These are phyloP conservation scores for Stachybotrys chartarum DNA, from an alignment of 2,329 filamentous ascomycete genomes.

Conservation along the genomic window DNA sequence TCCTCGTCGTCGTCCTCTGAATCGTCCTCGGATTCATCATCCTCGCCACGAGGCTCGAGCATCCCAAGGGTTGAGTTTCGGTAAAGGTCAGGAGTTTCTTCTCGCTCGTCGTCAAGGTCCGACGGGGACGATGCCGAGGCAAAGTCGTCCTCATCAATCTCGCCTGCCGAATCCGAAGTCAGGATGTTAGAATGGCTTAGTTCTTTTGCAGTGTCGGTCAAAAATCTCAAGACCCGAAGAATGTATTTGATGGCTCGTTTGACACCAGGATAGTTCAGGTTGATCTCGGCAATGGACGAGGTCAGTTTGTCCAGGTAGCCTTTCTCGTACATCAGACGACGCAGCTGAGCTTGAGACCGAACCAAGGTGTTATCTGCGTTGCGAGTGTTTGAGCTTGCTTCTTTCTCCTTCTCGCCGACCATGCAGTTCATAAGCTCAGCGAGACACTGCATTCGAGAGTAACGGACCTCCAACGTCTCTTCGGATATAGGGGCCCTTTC, in stretches of 20 bases:
- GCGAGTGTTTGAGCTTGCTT: constrained; percentile 36
- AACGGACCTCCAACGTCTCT: constrained; percentile 78
- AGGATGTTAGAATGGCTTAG: constrained; percentile 78
- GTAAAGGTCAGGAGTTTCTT: constrained; percentile 95
- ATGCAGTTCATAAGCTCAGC: constrained; percentile 91
- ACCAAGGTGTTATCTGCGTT: constrained; percentile 29
- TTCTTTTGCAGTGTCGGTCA: constrained; percentile 81
- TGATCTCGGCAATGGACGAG: constrained; percentile 87
- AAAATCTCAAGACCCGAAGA: constrained; percentile 75
- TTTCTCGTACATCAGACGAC: constrained; percentile 97
- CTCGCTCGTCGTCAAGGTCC: constrained; percentile 76
- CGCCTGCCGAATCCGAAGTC: constrained; percentile 56
- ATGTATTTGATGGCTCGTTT: constrained; percentile 97
- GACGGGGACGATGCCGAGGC: constrained; percentile 83
- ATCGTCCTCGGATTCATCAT: constrained; percentile 73
- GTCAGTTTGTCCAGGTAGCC: constrained; percentile 87
- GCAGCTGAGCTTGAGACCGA: constrained; percentile 73
- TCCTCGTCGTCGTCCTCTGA: constrained; percentile 67
- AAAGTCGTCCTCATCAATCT: constrained; percentile 76
- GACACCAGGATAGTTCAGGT: constrained; percentile 87
- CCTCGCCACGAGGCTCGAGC: constrained; percentile 76
- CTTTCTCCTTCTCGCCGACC: constrained; percentile 71
- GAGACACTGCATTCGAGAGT: constrained; percentile 78
- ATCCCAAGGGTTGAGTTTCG: constrained; percentile 93
- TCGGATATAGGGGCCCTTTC: constrained; percentile 75